Conservation (phyloP, 495 filamentous ascomycete genomes). For the Penicillium angulare region DNA sequence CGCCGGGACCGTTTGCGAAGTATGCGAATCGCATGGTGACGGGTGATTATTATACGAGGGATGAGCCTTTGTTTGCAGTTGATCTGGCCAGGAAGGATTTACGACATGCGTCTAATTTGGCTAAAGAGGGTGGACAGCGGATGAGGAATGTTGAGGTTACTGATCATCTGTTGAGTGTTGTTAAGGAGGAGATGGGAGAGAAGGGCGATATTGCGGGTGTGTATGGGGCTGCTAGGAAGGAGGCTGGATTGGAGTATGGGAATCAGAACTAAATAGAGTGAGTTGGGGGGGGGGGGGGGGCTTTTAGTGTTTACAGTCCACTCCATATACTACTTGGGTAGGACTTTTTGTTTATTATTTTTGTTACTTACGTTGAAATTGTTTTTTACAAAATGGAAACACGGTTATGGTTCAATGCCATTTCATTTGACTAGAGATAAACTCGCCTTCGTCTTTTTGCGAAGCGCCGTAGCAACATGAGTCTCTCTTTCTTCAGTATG, state of each 20-base stretch:
- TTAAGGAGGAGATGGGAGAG: slow-evolving; percentile 70
- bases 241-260: slow-evolving; percentile 69
- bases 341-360: background rate
- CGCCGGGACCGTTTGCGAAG: slow-evolving; percentile 53
- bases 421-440: slow-evolving; percentile 8
- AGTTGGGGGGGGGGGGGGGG: too few species aligned
- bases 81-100: slow-evolving; percentile 86
- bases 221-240: slow-evolving; percentile 72
- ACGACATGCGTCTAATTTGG: slow-evolving; percentile 68
- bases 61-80: slow-evolving; percentile 82
- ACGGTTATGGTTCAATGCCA: slow-evolving; percentile 5
- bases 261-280: slow-evolving; percentile 28
- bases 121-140: slow-evolving; percentile 56
- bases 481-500: slow-evolving; percentile 13
- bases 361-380: background rate
- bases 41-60: slow-evolving; percentile 70
- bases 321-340: too few species aligned
- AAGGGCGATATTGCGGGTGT: slow-evolving; percentile 82
- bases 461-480: slow-evolving; percentile 14
- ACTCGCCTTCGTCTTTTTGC: slow-evolving; percentile 8
- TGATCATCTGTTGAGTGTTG: slow-evolving; percentile 63
- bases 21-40: slow-evolving; percentile 72
- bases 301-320: too few species aligned
- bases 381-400: background rate
- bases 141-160: slow-evolving; percentile 65